These are phyloP conservation scores for Trifolium fragiferum DNA, from an alignment of 306 rosid genomes.

Conservation along the genomic window DNA sequence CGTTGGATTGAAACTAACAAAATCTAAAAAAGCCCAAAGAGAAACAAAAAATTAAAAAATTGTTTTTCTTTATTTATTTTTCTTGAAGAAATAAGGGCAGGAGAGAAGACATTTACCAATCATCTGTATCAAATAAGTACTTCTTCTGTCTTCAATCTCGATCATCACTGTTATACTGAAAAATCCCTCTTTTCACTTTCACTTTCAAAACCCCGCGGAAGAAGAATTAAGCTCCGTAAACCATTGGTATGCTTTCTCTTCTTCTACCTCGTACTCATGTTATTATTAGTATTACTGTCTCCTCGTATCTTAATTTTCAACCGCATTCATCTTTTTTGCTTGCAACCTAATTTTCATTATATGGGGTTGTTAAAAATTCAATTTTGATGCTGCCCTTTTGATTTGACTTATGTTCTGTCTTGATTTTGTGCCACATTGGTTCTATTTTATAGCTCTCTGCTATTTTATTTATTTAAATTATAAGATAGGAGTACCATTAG, in stretches of 20 bases:
- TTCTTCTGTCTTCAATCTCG: no score
- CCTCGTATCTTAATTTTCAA: neutral
- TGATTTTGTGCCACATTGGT: slow-evolving; percentile 37
- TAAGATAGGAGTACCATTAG: no score
- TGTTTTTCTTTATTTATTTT: no score
- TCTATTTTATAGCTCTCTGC: slow-evolving; percentile 6
- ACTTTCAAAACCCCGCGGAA: slow-evolving; percentile 12
- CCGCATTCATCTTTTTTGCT: slow-evolving; percentile 24
- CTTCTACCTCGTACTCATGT: neutral
- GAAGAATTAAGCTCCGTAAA: neutral
- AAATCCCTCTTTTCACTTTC: slow-evolving; percentile 6
- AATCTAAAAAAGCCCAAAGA: no score
- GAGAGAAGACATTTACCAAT: no score
- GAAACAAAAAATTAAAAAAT: no score
- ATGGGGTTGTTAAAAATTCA: slow-evolving; percentile 14
- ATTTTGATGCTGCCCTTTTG: slow-evolving; percentile 1
- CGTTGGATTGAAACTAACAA: no score
- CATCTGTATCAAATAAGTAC: no score
- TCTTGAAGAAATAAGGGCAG: no score
- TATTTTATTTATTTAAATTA: no score
- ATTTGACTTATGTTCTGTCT: slow-evolving; percentile 6
- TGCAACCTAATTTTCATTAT: slow-evolving; percentile 26
- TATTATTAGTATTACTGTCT: no score
- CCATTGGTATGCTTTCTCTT: slow-evolving; percentile 23
- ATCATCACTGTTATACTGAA: neutral